Conservation (phyloP, 2,329 filamentous ascomycete species). For the Pseudocercospora fuligena region DNA sequence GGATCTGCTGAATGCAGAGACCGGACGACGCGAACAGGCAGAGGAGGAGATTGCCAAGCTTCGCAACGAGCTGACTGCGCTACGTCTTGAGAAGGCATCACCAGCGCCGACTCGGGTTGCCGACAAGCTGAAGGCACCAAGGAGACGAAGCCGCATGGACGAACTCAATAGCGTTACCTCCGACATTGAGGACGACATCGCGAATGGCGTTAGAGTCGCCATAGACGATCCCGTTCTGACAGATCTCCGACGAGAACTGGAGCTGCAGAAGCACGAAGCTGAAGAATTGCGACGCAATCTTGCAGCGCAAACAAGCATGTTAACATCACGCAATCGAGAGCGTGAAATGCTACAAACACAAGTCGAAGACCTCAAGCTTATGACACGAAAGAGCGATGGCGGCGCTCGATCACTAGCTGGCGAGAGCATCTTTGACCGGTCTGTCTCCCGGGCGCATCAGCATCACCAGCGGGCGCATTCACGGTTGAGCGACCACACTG, state of each 20-base stretch:
- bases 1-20: constrained; percentile 90
- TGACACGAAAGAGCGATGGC: constrained; percentile 71
- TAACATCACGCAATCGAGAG: constrained; percentile 92
- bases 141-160: constrained; percentile 39
- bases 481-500: constrained; percentile 68
- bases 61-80: constrained; percentile 74
- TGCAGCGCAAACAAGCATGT: constrained; percentile 94
- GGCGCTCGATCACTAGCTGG: constrained; percentile 64
- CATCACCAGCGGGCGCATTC: constrained; percentile 67
- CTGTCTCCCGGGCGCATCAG: constrained; percentile 77
- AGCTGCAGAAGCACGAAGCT: constrained; percentile 75
- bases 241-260: constrained; percentile 59
- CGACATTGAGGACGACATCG: constrained; percentile 45
- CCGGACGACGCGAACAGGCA: constrained; percentile 81
- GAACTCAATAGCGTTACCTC: constrained; percentile 39
- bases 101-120: constrained; percentile 45
- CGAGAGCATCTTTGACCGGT: constrained; percentile 93
- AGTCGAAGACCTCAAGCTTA: constrained; percentile 93
- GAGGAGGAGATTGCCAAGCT: constrained; percentile 87
- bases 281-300: constrained; percentile 90
- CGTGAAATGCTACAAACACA: constrained; percentile 95
- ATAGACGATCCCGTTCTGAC: constrained; percentile 69
- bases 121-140: constrained; percentile 44
- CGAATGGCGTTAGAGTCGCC: constrained; percentile 41
- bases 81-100: constrained; percentile 50